phyloP scores from a whole-genome alignment of 768 basidiomycete genomes.

The Hygrophoropsis aurantiaca region DNA sequence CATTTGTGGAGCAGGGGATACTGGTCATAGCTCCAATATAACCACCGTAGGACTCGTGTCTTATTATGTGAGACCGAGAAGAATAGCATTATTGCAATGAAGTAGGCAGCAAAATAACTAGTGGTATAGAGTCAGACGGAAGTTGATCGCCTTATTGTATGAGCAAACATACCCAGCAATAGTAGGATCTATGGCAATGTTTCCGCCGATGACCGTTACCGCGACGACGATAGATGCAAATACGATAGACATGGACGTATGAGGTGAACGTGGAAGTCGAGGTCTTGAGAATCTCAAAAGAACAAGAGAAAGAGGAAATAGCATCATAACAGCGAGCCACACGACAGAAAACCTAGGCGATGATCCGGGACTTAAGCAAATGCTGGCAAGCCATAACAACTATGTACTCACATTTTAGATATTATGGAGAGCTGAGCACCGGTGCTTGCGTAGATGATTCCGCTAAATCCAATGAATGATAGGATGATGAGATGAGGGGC shows the following conservation, averaged over 20 bases:
- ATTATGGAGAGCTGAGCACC: slow-evolving; percentile 51
- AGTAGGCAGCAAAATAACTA: slow-evolving; percentile 66
- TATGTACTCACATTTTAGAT: slow-evolving; percentile 53
- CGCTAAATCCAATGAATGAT: slow-evolving; percentile 49
- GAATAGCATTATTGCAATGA: slow-evolving; percentile 45
- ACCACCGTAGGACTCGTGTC: slow-evolving; percentile 47
- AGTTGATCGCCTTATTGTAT: neutral
- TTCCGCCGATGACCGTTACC: slow-evolving; percentile 51
- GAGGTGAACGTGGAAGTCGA: slow-evolving; percentile 45
- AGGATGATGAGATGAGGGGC: slow-evolving; percentile 54
- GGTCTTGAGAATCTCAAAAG: slow-evolving; percentile 67
- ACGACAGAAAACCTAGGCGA: slow-evolving; percentile 57
- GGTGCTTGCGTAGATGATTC: slow-evolving; percentile 56
- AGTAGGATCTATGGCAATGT: slow-evolving; percentile 54
- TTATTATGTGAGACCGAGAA: slow-evolving; percentile 57
- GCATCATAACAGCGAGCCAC: slow-evolving; percentile 63
- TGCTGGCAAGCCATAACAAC: neutral
- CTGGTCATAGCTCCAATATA: slow-evolving; percentile 68
- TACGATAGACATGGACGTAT: slow-evolving; percentile 41
- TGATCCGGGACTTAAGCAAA: slow-evolving; percentile 2
- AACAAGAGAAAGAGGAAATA: slow-evolving; percentile 62
- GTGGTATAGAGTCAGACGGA: neutral
- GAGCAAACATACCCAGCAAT: slow-evolving; percentile 48
- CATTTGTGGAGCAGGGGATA: slow-evolving; percentile 46
- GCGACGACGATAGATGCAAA: slow-evolving; percentile 43